These are phyloP conservation scores for Inga leiocalycina DNA, from an alignment of 306 rosid genomes.

Conservation along the genomic window DNA sequence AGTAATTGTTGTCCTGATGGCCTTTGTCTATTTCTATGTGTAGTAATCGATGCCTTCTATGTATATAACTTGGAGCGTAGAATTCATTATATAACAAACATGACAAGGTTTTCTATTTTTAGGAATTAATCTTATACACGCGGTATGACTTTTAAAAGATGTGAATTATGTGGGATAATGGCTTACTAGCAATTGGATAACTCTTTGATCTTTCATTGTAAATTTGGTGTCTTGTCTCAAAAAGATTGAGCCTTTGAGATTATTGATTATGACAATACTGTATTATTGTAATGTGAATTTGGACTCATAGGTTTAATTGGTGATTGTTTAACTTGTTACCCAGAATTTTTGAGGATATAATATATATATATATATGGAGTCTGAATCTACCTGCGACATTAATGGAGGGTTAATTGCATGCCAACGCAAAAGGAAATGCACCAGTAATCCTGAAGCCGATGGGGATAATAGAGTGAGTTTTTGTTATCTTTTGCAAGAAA, in stretches of 20 bases:
- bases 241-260: background rate
- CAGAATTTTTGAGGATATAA: background rate
- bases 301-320: background rate
- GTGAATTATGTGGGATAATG: background rate
- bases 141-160: background rate
- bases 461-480: constrained; percentile 14
- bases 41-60: background rate
- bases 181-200: constrained; percentile 9
- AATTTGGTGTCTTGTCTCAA: background rate
- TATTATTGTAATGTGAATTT: background rate
- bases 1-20: background rate
- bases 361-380: too few relatives aligned
- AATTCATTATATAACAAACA: background rate
- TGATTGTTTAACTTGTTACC: background rate
- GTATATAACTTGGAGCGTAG: background rate
- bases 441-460: background rate
- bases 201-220: constrained; percentile 1
- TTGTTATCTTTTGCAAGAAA: background rate
- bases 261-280: background rate
- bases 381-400: background rate
- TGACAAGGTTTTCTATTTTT: background rate
- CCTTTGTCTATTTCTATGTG: background rate
- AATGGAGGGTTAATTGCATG: background rate
- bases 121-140: too few relatives aligned
- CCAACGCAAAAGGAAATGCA: background rate